Evolutionary conservation across 1,284 basidiomycete genomes (phyloP).

Genomic region (Ustilago hordei): DNA sequence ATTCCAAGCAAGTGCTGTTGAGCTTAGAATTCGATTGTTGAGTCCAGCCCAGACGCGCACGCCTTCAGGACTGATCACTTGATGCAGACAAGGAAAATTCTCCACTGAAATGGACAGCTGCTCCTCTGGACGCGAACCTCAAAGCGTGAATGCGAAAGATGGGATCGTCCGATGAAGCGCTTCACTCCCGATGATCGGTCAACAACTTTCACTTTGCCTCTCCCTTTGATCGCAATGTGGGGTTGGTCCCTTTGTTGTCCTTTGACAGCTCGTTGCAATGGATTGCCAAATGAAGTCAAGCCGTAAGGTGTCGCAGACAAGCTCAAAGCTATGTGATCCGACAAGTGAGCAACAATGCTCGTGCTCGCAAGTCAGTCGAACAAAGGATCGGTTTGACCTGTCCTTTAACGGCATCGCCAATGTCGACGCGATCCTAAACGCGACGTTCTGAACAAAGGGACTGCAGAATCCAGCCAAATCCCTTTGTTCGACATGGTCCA

Average conservation of each 20-base stretch:
- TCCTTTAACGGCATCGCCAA: conserved; percentile 12
- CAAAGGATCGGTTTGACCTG: background rate
- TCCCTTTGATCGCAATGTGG: background rate
- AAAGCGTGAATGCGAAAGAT: background rate
- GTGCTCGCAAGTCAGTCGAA: background rate
- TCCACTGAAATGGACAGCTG: too few species aligned
- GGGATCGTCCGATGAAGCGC: background rate
- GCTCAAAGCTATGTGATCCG: background rate
- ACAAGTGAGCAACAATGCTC: background rate
- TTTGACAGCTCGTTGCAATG: background rate
- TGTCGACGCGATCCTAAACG: conserved; percentile 19
- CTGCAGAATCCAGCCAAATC: background rate
- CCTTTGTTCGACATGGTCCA: conserved; percentile 4
- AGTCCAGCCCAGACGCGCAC: too few species aligned
- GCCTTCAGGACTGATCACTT: too few species aligned
- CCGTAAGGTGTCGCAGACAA: too few species aligned
- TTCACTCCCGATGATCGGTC: background rate
- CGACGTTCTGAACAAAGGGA: conserved; percentile 24
- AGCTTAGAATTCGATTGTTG: too few species aligned
- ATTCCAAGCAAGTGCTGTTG: too few species aligned
- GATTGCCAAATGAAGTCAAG: background rate
- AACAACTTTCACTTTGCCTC: background rate
- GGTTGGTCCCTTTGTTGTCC: conserved; percentile 1
- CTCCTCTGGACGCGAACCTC: too few species aligned
- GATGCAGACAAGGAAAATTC: too few species aligned